These are phyloP conservation scores for Talaromyces sp. DNA, from an alignment of 2,329 filamentous ascomycete genomes.

Conservation along the genomic window DNA sequence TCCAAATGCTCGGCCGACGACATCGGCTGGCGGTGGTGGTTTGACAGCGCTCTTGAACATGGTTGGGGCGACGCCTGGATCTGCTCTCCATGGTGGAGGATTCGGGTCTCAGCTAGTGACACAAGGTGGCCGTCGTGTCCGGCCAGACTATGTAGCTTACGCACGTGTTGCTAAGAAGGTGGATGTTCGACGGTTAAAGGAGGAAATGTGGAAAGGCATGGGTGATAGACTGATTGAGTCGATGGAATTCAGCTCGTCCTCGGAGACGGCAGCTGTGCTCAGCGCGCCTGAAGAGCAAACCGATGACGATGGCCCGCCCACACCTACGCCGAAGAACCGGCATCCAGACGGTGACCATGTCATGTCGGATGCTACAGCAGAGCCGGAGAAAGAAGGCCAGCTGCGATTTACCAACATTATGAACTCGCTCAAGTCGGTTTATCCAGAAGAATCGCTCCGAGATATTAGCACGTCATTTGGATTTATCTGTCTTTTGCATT, in stretches of 20 bases:
- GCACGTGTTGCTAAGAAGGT: constrained; percentile 64
- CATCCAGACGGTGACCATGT: constrained; percentile 25
- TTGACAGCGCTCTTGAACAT: constrained; percentile 36
- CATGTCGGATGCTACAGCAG: constrained; percentile 21
- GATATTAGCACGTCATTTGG: constrained; percentile 93
- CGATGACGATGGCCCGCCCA: constrained; percentile 19
- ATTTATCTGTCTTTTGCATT: constrained; percentile 81
- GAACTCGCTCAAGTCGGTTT: constrained; percentile 80
- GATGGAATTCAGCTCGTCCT: constrained; percentile 27
- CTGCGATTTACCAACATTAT: constrained; percentile 90
- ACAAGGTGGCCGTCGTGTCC: constrained; percentile 52
- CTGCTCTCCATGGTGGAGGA: constrained; percentile 45
- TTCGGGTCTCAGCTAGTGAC: constrained; percentile 61
- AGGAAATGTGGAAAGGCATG: constrained; percentile 63
- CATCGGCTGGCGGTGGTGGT: constrained; percentile 30
- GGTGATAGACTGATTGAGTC: constrained; percentile 41
- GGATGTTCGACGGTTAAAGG: constrained; percentile 60
- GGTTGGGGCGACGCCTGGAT: constrained; percentile 38
- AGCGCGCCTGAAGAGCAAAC: constrained; percentile 12
- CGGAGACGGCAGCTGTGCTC: constrained; percentile 22
- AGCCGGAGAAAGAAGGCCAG: constrained; percentile 44
- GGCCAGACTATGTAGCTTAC: constrained; percentile 64
- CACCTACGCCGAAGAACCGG: constrained; percentile 26
- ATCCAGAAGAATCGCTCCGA: constrained; percentile 77
- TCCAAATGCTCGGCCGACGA: constrained; percentile 27